phyloP scores from a whole-genome alignment of 129 eudicot genomes.

The Artemisia tridentata region DNA sequence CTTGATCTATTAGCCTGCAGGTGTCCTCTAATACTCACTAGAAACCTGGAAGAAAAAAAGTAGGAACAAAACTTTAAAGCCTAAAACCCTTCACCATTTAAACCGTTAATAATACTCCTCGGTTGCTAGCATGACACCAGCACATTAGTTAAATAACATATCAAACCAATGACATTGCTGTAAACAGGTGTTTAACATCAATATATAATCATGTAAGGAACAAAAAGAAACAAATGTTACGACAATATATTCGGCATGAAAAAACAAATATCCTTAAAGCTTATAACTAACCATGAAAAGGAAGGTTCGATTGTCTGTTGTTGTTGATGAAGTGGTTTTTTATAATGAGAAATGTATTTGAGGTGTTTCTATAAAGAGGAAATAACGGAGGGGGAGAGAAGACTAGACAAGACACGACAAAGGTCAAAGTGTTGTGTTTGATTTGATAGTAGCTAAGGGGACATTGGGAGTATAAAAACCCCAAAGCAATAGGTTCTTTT shows the following conservation, averaged over 20 bases:
- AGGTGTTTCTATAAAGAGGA: neutral
- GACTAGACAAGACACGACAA: neutral
- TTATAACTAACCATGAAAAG: neutral
- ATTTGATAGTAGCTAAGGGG: neutral
- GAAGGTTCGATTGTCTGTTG: constrained; percentile 3
- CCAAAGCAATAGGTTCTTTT: neutral
- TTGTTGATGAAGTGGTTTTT: neutral
- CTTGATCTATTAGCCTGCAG: neutral
- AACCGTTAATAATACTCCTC: neutral
- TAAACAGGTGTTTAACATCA: constrained; percentile 5
- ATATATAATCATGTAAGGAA: neutral
- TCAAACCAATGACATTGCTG: neutral
- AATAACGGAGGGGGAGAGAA: neutral
- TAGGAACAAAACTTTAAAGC: neutral
- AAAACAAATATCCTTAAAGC: neutral
- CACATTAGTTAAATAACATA: neutral
- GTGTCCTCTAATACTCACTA: neutral
- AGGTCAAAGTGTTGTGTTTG: neutral
- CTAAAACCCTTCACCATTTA: neutral
- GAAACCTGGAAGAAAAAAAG: neutral
- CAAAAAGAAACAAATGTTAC: neutral
- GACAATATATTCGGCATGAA: neutral
- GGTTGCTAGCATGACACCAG: neutral
- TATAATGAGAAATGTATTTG: neutral
- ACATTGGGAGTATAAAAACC: neutral